Percentiles rank a stretch among this genome's conserved stretches.
These are phyloP conservation scores for Daedalea quercina DNA, from an alignment of 768 basidiomycete genomes.

Conservation along the genomic window DNA sequence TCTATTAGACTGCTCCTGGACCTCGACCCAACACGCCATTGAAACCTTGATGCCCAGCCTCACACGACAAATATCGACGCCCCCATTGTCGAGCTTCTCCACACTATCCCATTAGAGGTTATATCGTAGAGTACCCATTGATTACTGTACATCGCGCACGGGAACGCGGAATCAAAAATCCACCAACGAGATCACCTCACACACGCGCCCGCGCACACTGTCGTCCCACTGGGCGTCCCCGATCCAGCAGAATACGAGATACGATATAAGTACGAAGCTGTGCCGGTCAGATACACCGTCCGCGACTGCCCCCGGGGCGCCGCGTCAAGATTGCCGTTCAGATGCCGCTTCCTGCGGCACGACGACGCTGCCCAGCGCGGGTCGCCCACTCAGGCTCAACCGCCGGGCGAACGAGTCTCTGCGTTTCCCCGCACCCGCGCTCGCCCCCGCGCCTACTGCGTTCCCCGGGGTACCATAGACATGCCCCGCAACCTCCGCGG, in stretches of 20 bases:
- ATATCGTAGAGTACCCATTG: not conserved
- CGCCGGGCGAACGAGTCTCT: slow-evolving; percentile 24
- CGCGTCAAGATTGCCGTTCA: slow-evolving; percentile 19
- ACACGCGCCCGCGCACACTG: not conserved
- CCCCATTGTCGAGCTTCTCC: not conserved
- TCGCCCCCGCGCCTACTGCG: slow-evolving; percentile 12
- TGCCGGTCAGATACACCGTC: slow-evolving; percentile 1
- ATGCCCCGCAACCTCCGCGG: slow-evolving; percentile 9
- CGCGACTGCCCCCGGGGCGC: not conserved
- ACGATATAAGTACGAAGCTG: slow-evolving; percentile 7
- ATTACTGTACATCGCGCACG: not conserved
- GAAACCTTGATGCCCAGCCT: not conserved
- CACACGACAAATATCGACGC: not conserved
- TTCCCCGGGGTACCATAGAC: slow-evolving; percentile 4
- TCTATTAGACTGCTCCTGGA: too few species aligned
- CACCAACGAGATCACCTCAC: not conserved
- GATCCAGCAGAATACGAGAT: slow-evolving; percentile 7
- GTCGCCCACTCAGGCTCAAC: slow-evolving; percentile 25
- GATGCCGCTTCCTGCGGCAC: slow-evolving; percentile 17
- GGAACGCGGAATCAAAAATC: not conserved
- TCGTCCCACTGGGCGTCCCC: slow-evolving; percentile 10
- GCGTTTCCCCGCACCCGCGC: slow-evolving; percentile 16
- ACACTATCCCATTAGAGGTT: not conserved
- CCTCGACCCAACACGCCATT: not conserved
- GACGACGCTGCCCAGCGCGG: slow-evolving; percentile 1